These are phyloP conservation scores for Nakazawaea ishiwadae DNA, from an alignment of 805 yeast species.

Conservation along the genomic window DNA sequence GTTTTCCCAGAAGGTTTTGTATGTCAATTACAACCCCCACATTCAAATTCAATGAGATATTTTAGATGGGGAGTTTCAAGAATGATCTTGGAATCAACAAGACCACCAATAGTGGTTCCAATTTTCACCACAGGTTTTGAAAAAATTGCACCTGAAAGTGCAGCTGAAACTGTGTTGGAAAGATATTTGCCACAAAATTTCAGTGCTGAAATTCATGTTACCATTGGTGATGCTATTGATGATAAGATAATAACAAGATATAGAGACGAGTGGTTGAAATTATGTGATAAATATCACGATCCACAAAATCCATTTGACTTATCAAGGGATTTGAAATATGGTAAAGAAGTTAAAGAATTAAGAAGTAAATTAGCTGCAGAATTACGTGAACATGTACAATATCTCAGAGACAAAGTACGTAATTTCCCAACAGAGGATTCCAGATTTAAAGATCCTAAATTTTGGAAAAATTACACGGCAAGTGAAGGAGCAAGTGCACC, in stretches of 20 bases:
- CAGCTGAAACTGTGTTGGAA: slow-evolving; percentile 49
- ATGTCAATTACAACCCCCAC: slow-evolving; percentile 76
- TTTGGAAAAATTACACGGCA: slow-evolving; percentile 68
- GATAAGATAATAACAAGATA: slow-evolving; percentile 54
- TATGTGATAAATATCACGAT: slow-evolving; percentile 53
- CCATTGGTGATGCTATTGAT: slow-evolving; percentile 67
- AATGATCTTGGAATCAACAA: slow-evolving; percentile 73
- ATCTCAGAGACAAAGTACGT: slow-evolving; percentile 35
- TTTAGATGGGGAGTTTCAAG: slow-evolving; percentile 96
- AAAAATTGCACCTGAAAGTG: slow-evolving; percentile 75
- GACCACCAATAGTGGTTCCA: slow-evolving; percentile 84
- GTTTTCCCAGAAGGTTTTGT: slow-evolving; percentile 95
- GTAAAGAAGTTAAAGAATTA: slow-evolving; percentile 58
- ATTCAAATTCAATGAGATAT: slow-evolving; percentile 82
- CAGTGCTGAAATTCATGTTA: slow-evolving; percentile 63
- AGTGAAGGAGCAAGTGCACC: slow-evolving; percentile 67
- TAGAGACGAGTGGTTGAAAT: slow-evolving; percentile 64
- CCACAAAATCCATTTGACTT: slow-evolving; percentile 51
- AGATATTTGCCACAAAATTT: slow-evolving; percentile 57
- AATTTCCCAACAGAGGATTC: slow-evolving; percentile 60
- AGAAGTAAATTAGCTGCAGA: slow-evolving; percentile 68
- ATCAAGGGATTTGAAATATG: slow-evolving; percentile 55
- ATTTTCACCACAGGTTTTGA: slow-evolving; percentile 85
- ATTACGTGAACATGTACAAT: slow-evolving; percentile 57
- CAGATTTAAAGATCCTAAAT: slow-evolving; percentile 59